Percentiles rank a stretch among this genome's conserved stretches.
phyloP scores from a whole-genome alignment of 176 grass and related monocot species.

The maize (Zea mays) region Zm-B73-REFERENCE-NAM-5.0 NC_050099.1:197087501-197088000 shows the following conservation, averaged over 20 bases:
- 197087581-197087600: slow-evolving; percentile 58
- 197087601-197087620: slow-evolving; percentile 47
- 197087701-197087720: slow-evolving; percentile 45
- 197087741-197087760: slow-evolving; percentile 25
- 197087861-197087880: slow-evolving; percentile 40
- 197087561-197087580: neutral
- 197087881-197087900: slow-evolving; percentile 63
- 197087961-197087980: slow-evolving; percentile 46
- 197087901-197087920: slow-evolving; percentile 87
- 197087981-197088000: slow-evolving; percentile 73
- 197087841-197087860: slow-evolving; percentile 78
- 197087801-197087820: neutral
- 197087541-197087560: neutral
- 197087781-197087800: slow-evolving; percentile 51
- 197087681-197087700: neutral
- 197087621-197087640: slow-evolving; percentile 42
- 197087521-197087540: neutral
- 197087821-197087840: slow-evolving; percentile 33
- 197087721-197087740: slow-evolving; percentile 61
- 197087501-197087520: slow-evolving; percentile 5
- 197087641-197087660: neutral
- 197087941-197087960: slow-evolving; percentile 74
- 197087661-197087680: neutral
- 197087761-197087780: slow-evolving; percentile 68
- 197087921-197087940: slow-evolving; percentile 81